Base-by-base conservation (phyloP, 352 stramenopile genomes). In the Globisporangium barbulae region DNA sequence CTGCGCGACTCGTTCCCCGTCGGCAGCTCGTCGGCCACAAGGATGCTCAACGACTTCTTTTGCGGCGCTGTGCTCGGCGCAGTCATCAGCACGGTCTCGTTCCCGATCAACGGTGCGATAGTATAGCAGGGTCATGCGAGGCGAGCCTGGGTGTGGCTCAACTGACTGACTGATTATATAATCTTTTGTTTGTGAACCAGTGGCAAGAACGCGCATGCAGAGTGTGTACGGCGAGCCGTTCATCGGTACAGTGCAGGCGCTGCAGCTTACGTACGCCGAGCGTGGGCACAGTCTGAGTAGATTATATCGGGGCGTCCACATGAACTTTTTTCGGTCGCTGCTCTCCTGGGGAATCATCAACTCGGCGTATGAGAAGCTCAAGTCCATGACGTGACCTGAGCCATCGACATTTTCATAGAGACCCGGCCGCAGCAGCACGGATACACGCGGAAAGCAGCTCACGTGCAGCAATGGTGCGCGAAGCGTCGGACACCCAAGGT, bases 261-360 rank as follows among this genome's bases (percentile, higher is more conserved):
- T 94, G 63, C 59, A 72, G 47, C 76, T 85, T 21, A 94, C 83
- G 49, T 94, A 92, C 65, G 61, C 73, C 28, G 87, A 97, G 65
- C 79, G 89, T 33, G 85, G 83, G 0, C 70, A 67, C 44, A 88
- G 76, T 50, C 47, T 90, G 21, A 64, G 65, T n/a, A 68, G 76
- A 10, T 65, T 97, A 45, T 97, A 94, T 68, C 86, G 88, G 50
- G 89, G 89, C 10, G 89, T 94, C 3, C 77, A 93, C 65, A 89
- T 97, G 73, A 97, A 97, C 64, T 97, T 94, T 68, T 88, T 89
- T 52, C 78, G 89, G 10, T 94, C 85, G 28, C 70, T 97, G 3
- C 58, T 97, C 17, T 96, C 89, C 17, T 97, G 89, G 89, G 89
- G 89, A 10, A 97, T 97, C 58, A 93, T 97, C 64, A 97, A 97